A percentile compares a stretch with the other conserved stretches of the same genome.
These are phyloP conservation scores for Pythium folliculosum DNA, from an alignment of 352 stramenopile genomes.

Conservation along the genomic window DNA sequence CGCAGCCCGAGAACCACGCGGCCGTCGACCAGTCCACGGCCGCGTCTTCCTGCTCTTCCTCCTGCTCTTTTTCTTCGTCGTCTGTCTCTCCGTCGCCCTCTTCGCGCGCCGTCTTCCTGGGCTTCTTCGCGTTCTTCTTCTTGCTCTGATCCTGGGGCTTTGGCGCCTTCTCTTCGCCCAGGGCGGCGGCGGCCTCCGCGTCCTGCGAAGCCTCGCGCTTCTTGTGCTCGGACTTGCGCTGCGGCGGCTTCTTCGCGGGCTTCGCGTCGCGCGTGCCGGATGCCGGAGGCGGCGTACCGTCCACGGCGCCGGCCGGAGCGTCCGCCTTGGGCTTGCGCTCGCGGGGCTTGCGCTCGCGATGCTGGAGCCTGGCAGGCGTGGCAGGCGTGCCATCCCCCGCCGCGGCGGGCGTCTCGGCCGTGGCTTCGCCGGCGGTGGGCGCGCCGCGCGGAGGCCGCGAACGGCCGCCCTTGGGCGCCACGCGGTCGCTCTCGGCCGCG, in stretches of 20 bases:
- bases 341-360: not conserved
- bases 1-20: conserved; percentile 47
- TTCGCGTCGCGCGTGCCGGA: not conserved
- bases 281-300: too few relatives aligned
- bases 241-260: not conserved
- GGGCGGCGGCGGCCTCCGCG: not conserved
- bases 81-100: not conserved
- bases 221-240: not conserved
- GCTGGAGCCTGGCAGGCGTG: not conserved
- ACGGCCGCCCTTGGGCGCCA: not conserved
- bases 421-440: not conserved
- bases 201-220: not conserved
- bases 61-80: not conserved
- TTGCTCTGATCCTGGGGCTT: too few relatives aligned
- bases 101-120: conserved; percentile 3
- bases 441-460: not conserved
- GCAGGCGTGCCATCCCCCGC: not conserved
- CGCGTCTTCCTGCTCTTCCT: conserved; percentile 5
- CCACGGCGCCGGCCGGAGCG: not conserved
- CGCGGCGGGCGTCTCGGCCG: not conserved
- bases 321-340: conserved; percentile 6
- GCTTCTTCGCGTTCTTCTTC: not conserved
- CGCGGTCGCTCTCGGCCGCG: not conserved
- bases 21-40: conserved; percentile 36
- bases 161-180: not conserved